Base-by-base conservation (phyloP, 164 flowering plant genomes). In the Berberis thunbergii region DNA sequence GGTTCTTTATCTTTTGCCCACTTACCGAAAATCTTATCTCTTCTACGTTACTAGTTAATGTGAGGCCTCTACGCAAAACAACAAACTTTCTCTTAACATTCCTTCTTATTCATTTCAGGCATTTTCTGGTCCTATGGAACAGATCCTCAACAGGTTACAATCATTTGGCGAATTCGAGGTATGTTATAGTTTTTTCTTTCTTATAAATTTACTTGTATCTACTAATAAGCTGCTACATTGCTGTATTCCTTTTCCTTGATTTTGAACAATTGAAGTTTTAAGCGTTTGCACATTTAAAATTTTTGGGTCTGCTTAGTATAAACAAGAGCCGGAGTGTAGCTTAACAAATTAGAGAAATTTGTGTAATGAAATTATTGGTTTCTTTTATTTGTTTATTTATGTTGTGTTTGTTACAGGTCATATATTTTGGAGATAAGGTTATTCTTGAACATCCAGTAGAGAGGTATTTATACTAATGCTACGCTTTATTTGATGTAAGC, bases 81-180 rank as follows among this genome's bases (percentile, higher is more conserved):
- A 26, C 26, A 26, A 26, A 26, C 26, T 26, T 26, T 26, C 26
- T 26, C 26, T 26, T 26, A 10, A 41, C 3, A 26, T 45, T 9
- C 3, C 6, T 11, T 70, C 49, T 64, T 4, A 65, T 11, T 52
- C 4, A 41, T 49, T 8, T 62, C 63, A 94, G 99, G 97, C 79
- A 26, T 80, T 77, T 41, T 91, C 98, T 3, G 87, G 87, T 60
- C 98, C 97, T 1, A 94, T 83, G 86, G 65, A 41, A 57, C 78
- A 83, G 73, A 80, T 83, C 62, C 67, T 83, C 41, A 68, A 73
- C 4, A 69, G 79, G 55, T 64, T 76, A 60, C 69, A 72, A 59
- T 49, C 76, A 11, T 95, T 95, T 69, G 99, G 99, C 59, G 99
- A 91, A 80, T 95, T 95, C 74, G 91, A 89, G 99, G 99, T 89